Evolutionary conservation across 108 stramenopile genomes (phyloP).

Genomic region (Nannochloropsis granulata): DNA sequence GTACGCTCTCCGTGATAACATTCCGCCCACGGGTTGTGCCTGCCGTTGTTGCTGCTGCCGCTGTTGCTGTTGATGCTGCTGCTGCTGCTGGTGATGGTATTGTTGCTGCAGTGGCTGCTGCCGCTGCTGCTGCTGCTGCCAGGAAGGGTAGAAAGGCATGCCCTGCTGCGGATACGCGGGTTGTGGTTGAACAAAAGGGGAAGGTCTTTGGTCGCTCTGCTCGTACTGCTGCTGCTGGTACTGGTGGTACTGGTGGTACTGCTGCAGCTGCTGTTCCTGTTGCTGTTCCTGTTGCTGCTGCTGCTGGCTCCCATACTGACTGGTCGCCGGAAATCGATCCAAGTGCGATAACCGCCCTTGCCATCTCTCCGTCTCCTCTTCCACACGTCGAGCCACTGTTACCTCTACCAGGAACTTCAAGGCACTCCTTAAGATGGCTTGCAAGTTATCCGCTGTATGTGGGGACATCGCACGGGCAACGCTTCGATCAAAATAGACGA

Average conservation of each 20-base stretch:
- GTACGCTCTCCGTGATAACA: not conserved
- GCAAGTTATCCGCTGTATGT: not conserved
- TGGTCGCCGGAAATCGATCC: not conserved
- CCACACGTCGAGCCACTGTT: not conserved
- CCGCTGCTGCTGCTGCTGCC: not conserved
- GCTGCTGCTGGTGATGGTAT: not conserved
- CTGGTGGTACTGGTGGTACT: no score
- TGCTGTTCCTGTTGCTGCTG: no score
- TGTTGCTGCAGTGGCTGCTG: no score
- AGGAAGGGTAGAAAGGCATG: not conserved
- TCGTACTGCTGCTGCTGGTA: no score
- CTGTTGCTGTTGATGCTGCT: not conserved
- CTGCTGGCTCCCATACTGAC: no score
- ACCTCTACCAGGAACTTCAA: not conserved
- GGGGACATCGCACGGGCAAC: not conserved
- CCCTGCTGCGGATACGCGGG: no score
- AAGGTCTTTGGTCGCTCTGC: no score
- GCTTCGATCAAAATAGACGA: not conserved
- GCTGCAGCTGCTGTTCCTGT: no score
- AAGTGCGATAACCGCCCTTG: not conserved
- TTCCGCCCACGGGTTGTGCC: not conserved
- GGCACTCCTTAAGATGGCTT: not conserved
- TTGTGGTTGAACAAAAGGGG: no score
- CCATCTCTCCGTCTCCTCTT: not conserved
- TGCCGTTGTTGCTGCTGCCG: not conserved